Evolutionary conservation across 768 basidiomycete genomes (phyloP), one percentile per base, ranked within the genome.

Genomic region (Megacollybia marginata): DNA sequence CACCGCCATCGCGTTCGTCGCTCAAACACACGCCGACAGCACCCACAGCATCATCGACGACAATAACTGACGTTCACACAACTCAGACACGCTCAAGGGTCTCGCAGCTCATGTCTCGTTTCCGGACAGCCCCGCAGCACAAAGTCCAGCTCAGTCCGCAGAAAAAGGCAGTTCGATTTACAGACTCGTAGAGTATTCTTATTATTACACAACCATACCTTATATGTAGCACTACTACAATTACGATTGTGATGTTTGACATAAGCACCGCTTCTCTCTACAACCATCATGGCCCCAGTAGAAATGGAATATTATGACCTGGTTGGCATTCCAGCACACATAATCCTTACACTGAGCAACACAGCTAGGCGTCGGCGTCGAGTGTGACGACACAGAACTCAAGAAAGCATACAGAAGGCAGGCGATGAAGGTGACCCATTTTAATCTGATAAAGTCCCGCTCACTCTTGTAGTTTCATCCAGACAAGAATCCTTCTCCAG

Each of bases 321-420:
- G 65, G 88, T 88, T 57, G 57, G 84, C 60, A 44, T 36, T 33
- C 23, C 20, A 42, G 8, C 47, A 31, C 19, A 33, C n/a, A n/a
- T 16, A 10, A 33, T 15, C 11, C 31, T 32, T 40, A 33, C 19
- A 34, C 38, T 40, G 15, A 40, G 4, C 46, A 34, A 28, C 12
- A 34, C 63, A 91, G 88, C 72, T 93, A 35, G 83, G 76, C 18
- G 87, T 93, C 15, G 52, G 73, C 1, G 72, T 79, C 32, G 87
- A 92, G 59, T 88, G 78, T 33, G 79, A 82, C 56, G 89, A 91
- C 55, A 86, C 80, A 0, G 79, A 82, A 49, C 68, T 98, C 55
- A 97, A 97, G 76, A 98, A 93, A 68, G 94, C 89, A 1, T 97
- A 97, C 66, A 73, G 95, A 55, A 95, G 87, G 65, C 84, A 88